Evolutionary conservation across 176 grass and related monocot genomes (phyloP).

Genomic region (Aegilops longissima): DNA sequence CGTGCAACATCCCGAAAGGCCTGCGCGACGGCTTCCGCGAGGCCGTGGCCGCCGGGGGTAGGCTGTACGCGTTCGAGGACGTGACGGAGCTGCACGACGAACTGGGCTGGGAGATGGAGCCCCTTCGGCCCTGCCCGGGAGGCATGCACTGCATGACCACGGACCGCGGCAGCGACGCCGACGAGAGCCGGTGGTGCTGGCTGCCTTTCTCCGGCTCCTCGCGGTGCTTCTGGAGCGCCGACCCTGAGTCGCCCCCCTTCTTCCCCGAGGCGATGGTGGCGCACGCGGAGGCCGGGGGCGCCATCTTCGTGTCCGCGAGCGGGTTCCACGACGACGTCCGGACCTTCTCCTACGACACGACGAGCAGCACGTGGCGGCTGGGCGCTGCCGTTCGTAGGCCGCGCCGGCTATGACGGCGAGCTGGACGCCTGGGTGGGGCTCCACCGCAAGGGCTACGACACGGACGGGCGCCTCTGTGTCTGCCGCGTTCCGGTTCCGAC

Average conservation of each 20-base stretch:
- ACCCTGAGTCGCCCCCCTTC: not conserved
- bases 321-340: not conserved
- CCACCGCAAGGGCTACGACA: not conserved
- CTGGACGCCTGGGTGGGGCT: conserved; percentile 6
- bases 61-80: not conserved
- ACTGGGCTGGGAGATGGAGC: not conserved
- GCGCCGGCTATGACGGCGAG: not conserved
- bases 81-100: not conserved
- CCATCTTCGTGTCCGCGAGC: not conserved
- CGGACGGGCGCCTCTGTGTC: not conserved
- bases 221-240: not conserved
- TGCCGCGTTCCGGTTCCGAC: not conserved
- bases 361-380: not conserved
- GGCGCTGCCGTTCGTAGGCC: not conserved
- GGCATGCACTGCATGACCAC: conserved; percentile 3
- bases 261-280: not conserved
- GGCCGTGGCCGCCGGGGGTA: not conserved
- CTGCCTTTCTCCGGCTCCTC: not conserved
- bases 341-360: conserved; percentile 2
- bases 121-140: not conserved
- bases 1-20: not conserved
- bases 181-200: not conserved
- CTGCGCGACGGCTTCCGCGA: not conserved
- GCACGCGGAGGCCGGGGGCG: not conserved
- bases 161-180: not conserved